Percentiles rank a stretch among this genome's conserved stretches.
Conservation (phyloP, 148 eudicot genomes). For the Gaultheria prostrata region DNA sequence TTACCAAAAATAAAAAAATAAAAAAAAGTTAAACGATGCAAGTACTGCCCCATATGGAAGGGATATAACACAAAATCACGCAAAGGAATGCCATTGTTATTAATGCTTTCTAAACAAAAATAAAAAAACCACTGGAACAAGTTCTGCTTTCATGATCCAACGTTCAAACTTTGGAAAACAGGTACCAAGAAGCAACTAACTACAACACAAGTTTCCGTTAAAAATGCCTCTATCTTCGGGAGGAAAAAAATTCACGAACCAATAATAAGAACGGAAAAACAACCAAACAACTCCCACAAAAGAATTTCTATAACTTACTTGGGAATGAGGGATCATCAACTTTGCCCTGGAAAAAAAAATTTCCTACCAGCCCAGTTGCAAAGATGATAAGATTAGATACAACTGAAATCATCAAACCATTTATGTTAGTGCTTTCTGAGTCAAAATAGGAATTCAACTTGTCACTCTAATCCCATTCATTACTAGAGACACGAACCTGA, state of each 20-base stretch:
- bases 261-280: neutral
- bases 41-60: neutral
- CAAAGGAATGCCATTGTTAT: neutral
- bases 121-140: neutral
- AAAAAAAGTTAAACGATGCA: neutral
- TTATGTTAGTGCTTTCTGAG: neutral
- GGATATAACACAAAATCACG: neutral
- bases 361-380: slow-evolving; percentile 73
- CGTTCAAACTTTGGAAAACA: neutral
- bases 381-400: slow-evolving; percentile 63
- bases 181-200: neutral
- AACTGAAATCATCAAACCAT: slow-evolving; percentile 44
- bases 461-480: neutral
- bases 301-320: slow-evolving; percentile 45
- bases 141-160: neutral
- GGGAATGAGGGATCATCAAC: slow-evolving; percentile 74
- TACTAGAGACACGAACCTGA: slow-evolving; percentile 54
- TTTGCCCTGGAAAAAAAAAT: slow-evolving; percentile 41
- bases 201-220: neutral
- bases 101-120: neutral
- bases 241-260: neutral
- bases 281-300: neutral
- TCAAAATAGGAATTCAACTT: neutral
- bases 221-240: neutral
- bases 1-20: neutral